These are phyloP conservation scores for Mycosphaerella arachidis DNA, from an alignment of 2,329 filamentous ascomycete genomes.

Conservation along the genomic window DNA sequence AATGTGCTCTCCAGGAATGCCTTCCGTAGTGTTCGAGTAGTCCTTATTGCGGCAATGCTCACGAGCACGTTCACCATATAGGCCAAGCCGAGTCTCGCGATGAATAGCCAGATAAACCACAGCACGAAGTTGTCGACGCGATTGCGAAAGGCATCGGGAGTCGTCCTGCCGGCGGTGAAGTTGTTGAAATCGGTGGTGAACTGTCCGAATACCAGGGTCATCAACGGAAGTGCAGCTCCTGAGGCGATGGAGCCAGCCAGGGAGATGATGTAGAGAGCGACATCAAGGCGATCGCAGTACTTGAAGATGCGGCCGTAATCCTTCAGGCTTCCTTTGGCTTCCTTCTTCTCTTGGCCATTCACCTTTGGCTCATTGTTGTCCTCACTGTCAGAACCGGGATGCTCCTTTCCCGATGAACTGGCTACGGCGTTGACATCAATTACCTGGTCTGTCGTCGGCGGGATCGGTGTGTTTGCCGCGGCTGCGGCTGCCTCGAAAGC, in stretches of 20 bases:
- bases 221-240: constrained; percentile 46
- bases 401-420: not conserved
- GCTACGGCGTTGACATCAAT: not conserved
- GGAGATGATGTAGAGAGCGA: constrained; percentile 28
- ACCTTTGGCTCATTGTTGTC: not conserved
- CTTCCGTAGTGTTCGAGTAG: constrained; percentile 50
- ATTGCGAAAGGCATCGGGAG: constrained; percentile 17
- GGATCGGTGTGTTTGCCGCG: not conserved
- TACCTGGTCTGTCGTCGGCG: not conserved
- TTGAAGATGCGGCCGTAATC: constrained; percentile 31
- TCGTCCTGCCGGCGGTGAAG: constrained; percentile 28
- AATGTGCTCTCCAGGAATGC: constrained; percentile 63
- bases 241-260: constrained; percentile 38
- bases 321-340: constrained; percentile 12
- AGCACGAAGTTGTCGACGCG: constrained; percentile 44
- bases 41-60: constrained; percentile 50
- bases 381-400: not conserved
- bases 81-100: constrained; percentile 59
- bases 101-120: constrained; percentile 67
- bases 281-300: constrained; percentile 28
- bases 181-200: constrained; percentile 47
- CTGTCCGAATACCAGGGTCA: constrained; percentile 49
- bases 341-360: constrained; percentile 1
- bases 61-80: constrained; percentile 49
- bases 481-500: not conserved